Evolutionary conservation across 1,139 yeast species (phyloP), one percentile per base, ranked within the genome.

Genomic region (Barnettozyma hawaiiensis): DNA sequence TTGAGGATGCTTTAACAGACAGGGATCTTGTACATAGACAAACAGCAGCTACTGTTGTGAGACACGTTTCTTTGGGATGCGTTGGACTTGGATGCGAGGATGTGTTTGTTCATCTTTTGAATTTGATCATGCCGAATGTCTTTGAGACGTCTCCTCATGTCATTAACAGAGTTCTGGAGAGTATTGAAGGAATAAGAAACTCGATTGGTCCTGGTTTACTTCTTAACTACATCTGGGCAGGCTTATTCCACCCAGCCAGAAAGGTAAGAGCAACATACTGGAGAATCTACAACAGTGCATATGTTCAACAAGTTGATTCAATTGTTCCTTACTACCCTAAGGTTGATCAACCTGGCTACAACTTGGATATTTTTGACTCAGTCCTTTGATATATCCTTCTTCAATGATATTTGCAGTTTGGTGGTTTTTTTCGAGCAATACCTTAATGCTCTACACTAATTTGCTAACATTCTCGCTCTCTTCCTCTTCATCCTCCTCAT

Each of bases 61-160:
- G 78, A 55, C 95, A 89, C 54, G 69, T 92, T 58, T 87, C 97
- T 0, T 62, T 89, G 32, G 85, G 90, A 26, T 81, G 94, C 57
- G 68, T 75, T 33, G 97, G 97, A 0, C 61, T 72, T 11, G 87
- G 92, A 0, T 71, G 76, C 47, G 94, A 82, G 50, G 94, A 82
- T 50, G 85, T 84, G 23, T 78, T 82, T 61, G 60, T 85, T 10
- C 96, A 89, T 60, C 73, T 78, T 43, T 64, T 89, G 56, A 86
- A 90, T 57, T 67, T 87, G 40, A 61, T 90, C 16, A 62, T 87
- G 59, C 97, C 97, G 1, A 90, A 89, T 59, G 70, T 92, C 3
- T 89, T 79, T 59, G 97, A 90, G 59, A 85, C 96, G 0, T 87
- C 97, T 0, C 97, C 97, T 0, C 98, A 94, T 63, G 97, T 90